Base-by-base conservation (phyloP, 2,329 filamentous ascomycete genomes). In the Tolypocladium capitatum region DNA sequence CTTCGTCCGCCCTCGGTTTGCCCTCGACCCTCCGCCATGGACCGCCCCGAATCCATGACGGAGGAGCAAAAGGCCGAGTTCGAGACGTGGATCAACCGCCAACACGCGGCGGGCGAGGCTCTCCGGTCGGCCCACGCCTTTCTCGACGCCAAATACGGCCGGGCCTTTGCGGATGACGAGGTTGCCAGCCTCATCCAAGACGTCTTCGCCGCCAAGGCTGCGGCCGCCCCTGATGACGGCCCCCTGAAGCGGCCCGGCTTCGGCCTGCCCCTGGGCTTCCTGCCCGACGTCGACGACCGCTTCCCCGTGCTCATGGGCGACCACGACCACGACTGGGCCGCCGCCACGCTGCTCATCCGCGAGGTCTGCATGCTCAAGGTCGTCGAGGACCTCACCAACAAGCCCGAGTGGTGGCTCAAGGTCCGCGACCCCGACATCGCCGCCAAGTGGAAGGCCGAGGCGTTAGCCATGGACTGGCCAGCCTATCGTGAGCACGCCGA, bases 361-460 rank as follows among this genome's bases (percentile, higher is more conserved):
- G 61, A 65, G 48, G 49, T 55, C 3, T 64, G 60, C 48, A 64
- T 65, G 59, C 53, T 65, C 13, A 57, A 54, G 46, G 45, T 61
- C 13, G 52, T 65, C 0, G 60, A 65, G 31, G 57, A 62, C 28
- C 47, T 65, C 30, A 64, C 63, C 43, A 60, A 65, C 46, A 65
- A 63, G 47, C 57, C 62, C 18, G 58, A 63, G 14, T 65, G 62
- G 62, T 64, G 61, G 62, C 48, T 40, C 46, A 65, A 65, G 42
- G 56, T 63, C n/a, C 52, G 52, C 2, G 53, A 63, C 20, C 41
- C 54, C 0, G 50, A 56, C 0, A 59, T 64, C 40, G 36, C 49
- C 3, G 49, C 51, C 2, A 61, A 54, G 21, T 65, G 62, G 63
- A 57, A 51, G 27, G 52, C 53, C n/a, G 61, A 65, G 48, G 55